Percentiles rank a stretch among this genome's conserved stretches.
Conservation (phyloP, 78 protist species). For the Capsaspora owczarzaki region DNA sequence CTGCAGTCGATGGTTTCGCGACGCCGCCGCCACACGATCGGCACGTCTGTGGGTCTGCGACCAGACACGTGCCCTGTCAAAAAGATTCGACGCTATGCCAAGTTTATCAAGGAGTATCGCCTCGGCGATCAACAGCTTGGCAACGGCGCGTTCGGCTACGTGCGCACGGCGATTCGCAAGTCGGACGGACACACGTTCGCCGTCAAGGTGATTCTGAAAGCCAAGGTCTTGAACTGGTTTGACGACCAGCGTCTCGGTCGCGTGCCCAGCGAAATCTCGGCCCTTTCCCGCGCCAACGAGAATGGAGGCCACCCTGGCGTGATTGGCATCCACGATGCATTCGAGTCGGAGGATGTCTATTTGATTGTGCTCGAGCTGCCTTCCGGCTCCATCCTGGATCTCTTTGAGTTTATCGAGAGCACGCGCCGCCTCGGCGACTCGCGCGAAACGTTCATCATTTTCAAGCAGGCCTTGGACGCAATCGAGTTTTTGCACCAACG, state of each 20-base stretch:
- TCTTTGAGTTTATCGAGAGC: not conserved
- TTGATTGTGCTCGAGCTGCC: not conserved
- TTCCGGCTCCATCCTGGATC: not conserved
- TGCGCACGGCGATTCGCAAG: too few species aligned
- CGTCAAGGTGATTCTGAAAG: not conserved
- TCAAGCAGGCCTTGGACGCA: constrained; percentile 17
- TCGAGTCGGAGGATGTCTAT: too few species aligned
- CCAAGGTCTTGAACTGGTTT: not conserved
- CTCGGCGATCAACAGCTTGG: too few species aligned
- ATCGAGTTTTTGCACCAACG: constrained; percentile 21
- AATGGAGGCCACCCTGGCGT: not conserved
- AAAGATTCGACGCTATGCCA: too few species aligned
- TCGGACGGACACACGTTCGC: too few species aligned
- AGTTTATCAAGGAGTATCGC: too few species aligned
- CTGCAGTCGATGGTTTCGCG: too few species aligned
- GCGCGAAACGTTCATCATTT: not conserved
- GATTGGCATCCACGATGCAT: not conserved
- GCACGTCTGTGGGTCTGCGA: too few species aligned
- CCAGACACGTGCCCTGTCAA: too few species aligned
- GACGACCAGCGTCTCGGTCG: not conserved
- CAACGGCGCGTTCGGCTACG: too few species aligned
- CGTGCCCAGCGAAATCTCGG: not conserved
- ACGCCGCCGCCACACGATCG: too few species aligned
- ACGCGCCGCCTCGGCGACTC: not conserved
- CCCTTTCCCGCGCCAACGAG: not conserved